phyloP scores from a whole-genome alignment of 495 filamentous ascomycete species.

The Glutinoglossum americanum region DNA sequence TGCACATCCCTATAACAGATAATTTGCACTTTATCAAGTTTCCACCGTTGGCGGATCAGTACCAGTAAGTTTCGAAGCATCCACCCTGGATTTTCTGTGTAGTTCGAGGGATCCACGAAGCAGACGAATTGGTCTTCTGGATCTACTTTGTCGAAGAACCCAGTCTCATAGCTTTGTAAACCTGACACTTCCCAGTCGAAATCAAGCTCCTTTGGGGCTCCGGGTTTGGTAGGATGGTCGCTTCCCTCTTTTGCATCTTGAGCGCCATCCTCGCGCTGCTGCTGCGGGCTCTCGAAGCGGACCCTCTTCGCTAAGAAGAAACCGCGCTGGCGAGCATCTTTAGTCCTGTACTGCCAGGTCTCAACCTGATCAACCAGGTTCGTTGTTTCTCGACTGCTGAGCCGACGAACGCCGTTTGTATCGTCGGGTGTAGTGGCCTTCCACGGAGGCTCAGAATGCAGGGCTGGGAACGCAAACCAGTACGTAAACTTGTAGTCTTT shows the following conservation, averaged over 20 bases:
- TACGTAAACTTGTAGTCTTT: slow-evolving; percentile 92
- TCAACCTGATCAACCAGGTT: slow-evolving; percentile 57
- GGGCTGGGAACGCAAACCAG: slow-evolving; percentile 84
- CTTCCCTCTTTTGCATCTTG: slow-evolving; percentile 10
- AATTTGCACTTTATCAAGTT: slow-evolving; percentile 54
- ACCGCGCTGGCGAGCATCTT: slow-evolving; percentile 60
- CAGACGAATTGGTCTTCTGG: slow-evolving; percentile 55
- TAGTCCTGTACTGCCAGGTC: slow-evolving; percentile 58
- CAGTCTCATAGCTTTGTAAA: slow-evolving; percentile 57
- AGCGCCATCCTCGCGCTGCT: slow-evolving; percentile 5
- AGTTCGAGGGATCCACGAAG: slow-evolving; percentile 86
- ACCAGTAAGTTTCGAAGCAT: slow-evolving; percentile 77
- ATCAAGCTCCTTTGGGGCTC: slow-evolving; percentile 24
- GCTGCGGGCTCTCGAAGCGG: slow-evolving; percentile 7
- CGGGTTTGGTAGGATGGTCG: slow-evolving; percentile 13
- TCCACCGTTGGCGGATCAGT: slow-evolving; percentile 63
- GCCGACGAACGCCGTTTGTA: slow-evolving; percentile 15
- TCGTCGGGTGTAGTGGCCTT: slow-evolving; percentile 17
- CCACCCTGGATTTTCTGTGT: slow-evolving; percentile 70
- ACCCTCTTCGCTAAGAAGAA: slow-evolving; percentile 79
- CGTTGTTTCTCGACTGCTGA: slow-evolving; percentile 46
- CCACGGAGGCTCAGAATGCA: slow-evolving; percentile 77
- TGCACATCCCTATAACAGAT: slow-evolving; percentile 81
- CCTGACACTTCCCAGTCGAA: slow-evolving; percentile 56
- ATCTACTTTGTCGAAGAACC: slow-evolving; percentile 56